Evolutionary conservation across 805 yeast genomes (phyloP), one percentile per base, ranked within the genome.

Genomic region (Metschnikowia reukaufii): DNA sequence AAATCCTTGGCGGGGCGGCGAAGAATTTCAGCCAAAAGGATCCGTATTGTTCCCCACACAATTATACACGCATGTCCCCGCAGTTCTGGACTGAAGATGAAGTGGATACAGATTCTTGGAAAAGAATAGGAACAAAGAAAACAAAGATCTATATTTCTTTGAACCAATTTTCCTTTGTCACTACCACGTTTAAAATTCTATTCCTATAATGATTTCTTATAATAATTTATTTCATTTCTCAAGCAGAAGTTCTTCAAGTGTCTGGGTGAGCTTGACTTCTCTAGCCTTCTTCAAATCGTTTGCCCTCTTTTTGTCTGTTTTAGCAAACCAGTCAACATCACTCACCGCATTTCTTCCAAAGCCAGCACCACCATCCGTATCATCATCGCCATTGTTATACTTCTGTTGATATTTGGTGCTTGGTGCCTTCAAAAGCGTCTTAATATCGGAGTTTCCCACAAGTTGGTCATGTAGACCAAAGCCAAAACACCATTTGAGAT

Each of bases 391-490:
- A 21, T 25, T 37, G 17, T 43, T 45, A 47, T 50, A 54, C 36
- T 54, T 56, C 33, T 45, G 49, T 35, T 52, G 58, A 34, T 55
- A 54, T 20, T 43, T 45, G 9, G 58, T 56, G 10, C 57, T 60
- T 7, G 73, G 71, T 43, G 66, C 73, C 41, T 55, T 64, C 52
- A 73, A 62, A n/a, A 71, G 59, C 35, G 65, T 71, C 36, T 66
- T 57, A 16, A 74, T 58, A 9, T 56, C 56, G 1, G 61, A 61
- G 51, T 71, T 74, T 5, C 66, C 58, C 6, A 73, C 69, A 27
- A 77, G 65, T 56, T 79, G 83, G 48, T 63, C 64, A 51, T 76
- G 81, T 13, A 79, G 67, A 12, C 81, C 81, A 43, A 74, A 72
- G 35, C 79, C 75, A 57, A 77, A 78, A 21, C 77, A 62, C 73